Percentiles rank a stretch among this genome's conserved stretches.
These are phyloP conservation scores for Botrytis tulipae DNA, from an alignment of 2,329 filamentous ascomycete genomes.

Conservation along the genomic window DNA sequence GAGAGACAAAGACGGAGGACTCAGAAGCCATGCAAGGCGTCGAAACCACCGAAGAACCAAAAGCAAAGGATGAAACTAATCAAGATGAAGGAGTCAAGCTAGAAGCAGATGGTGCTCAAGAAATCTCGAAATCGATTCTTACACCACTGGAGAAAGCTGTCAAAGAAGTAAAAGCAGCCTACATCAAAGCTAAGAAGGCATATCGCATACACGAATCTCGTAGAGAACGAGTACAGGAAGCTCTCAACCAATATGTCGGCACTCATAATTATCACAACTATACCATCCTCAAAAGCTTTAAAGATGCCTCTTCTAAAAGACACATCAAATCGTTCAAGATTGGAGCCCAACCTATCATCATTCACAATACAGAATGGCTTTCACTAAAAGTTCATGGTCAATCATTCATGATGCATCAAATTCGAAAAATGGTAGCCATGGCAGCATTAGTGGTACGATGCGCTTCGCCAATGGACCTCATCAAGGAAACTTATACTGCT, in stretches of 20 bases:
- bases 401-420: slow-evolving; percentile 99
- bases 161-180: slow-evolving; percentile 75
- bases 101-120: slow-evolving; percentile 20
- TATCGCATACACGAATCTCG: slow-evolving; percentile 78
- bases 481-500: slow-evolving; percentile 70
- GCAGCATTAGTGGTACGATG: slow-evolving; percentile 80
- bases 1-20: not conserved
- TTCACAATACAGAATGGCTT: slow-evolving; percentile 91
- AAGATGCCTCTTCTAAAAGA: slow-evolving; percentile 81
- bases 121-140: slow-evolving; percentile 23
- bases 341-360: slow-evolving; percentile 73
- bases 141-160: slow-evolving; percentile 62
- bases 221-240: slow-evolving; percentile 70
- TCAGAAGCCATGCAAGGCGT: slow-evolving; percentile 11
- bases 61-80: not conserved
- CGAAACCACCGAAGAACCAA: not conserved
- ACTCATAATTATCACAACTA: slow-evolving; percentile 97
- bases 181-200: slow-evolving; percentile 75
- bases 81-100: slow-evolving; percentile 1
- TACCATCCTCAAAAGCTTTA: slow-evolving; percentile 81
- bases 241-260: slow-evolving; percentile 73
- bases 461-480: slow-evolving; percentile 69
- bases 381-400: slow-evolving; percentile 95
- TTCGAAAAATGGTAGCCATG: slow-evolving; percentile 98
- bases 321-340: slow-evolving; percentile 90